These are phyloP conservation scores for Boletus edulis DNA, from an alignment of 768 basidiomycete genomes.

Conservation along the genomic window DNA sequence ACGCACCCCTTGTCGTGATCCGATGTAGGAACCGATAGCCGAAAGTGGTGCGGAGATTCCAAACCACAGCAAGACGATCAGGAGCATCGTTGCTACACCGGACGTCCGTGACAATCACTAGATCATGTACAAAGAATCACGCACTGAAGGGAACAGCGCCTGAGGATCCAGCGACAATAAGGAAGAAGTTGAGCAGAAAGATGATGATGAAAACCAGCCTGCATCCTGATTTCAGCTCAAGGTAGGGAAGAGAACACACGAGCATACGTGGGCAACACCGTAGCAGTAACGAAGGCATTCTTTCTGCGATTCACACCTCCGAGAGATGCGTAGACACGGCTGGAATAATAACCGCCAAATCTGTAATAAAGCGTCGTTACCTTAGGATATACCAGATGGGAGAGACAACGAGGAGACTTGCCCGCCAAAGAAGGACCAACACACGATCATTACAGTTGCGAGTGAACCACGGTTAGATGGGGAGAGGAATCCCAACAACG, in stretches of 20 bases:
- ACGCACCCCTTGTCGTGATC: slow-evolving; percentile 81
- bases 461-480: slow-evolving; percentile 95
- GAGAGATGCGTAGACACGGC: slow-evolving; percentile 75
- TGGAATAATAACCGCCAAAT: slow-evolving; percentile 86
- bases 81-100: slow-evolving; percentile 69
- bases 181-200: slow-evolving; percentile 89
- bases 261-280: slow-evolving; percentile 79
- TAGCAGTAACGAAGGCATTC: slow-evolving; percentile 86
- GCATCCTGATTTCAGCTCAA: slow-evolving; percentile 10
- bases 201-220: slow-evolving; percentile 83
- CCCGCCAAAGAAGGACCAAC: slow-evolving; percentile 93
- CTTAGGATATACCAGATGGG: background rate
- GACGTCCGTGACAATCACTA: background rate
- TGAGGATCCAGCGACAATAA: slow-evolving; percentile 80
- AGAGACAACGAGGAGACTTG: slow-evolving; percentile 27
- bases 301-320: slow-evolving; percentile 70
- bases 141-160: slow-evolving; percentile 94
- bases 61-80: slow-evolving; percentile 87
- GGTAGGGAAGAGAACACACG: background rate
- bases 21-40: slow-evolving; percentile 81
- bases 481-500: slow-evolving; percentile 87
- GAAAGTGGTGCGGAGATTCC: slow-evolving; percentile 91
- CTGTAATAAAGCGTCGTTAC: slow-evolving; percentile 35
- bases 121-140: slow-evolving; percentile 9
- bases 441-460: slow-evolving; percentile 64